Evolutionary conservation across 1,139 yeast genomes (phyloP).

Genomic region (Wickerhamomyces sp.): DNA sequence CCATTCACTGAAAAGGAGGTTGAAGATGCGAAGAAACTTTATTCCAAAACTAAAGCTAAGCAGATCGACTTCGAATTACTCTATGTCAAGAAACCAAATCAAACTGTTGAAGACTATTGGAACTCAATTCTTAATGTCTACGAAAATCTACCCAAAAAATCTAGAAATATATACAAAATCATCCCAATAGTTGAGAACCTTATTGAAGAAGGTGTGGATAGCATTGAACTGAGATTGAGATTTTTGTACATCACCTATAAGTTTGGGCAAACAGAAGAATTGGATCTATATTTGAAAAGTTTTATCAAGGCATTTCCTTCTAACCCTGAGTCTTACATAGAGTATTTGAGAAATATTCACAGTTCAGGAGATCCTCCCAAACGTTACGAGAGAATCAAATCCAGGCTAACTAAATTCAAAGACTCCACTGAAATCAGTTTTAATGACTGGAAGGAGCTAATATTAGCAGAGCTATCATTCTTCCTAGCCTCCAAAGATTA

Average conservation of each 20-base stretch:
- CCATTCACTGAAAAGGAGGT: too few relatives aligned
- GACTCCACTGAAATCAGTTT: neutral
- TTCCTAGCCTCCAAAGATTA: neutral
- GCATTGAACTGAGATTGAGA: conserved; percentile 8
- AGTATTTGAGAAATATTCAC: conserved; percentile 4
- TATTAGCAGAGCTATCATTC: conserved; percentile 1
- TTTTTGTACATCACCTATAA: conserved; percentile 8
- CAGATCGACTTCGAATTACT: conserved; percentile 22
- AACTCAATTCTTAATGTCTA: conserved; percentile 27
- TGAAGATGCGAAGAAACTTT: conserved; percentile 29
- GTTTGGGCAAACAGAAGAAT: neutral
- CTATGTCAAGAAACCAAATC: conserved; percentile 27
- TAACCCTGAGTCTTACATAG: conserved; percentile 4
- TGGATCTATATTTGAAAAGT: neutral
- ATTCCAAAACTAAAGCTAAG: conserved; percentile 26
- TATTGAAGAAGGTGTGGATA: conserved; percentile 1
- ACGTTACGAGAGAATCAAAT: neutral
- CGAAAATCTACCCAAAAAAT: conserved; percentile 9
- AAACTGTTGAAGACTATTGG: conserved; percentile 28
- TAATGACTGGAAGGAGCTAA: conserved; percentile 7
- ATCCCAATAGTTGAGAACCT: conserved; percentile 10
- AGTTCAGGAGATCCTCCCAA: neutral
- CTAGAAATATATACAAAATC: conserved; percentile 4
- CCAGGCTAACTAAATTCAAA: conserved; percentile 2
- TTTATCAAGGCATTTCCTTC: conserved; percentile 6